Evolutionary conservation across 345 rosid genomes (phyloP), one percentile per base, ranked within the genome.

Genomic region (Carallia brachiata): DNA sequence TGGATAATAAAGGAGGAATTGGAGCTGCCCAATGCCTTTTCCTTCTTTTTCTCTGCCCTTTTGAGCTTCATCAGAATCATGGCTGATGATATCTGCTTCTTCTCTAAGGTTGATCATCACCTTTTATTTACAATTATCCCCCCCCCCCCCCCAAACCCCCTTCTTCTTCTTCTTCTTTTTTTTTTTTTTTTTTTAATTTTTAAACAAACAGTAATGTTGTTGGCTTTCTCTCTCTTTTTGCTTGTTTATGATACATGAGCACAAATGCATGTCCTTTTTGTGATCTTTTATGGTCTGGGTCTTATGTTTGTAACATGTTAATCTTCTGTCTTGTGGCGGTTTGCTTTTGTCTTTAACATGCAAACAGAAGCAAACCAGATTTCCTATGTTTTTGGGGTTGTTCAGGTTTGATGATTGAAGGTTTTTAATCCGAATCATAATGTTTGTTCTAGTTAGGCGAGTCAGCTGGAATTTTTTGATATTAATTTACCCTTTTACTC

Each of bases 41-140:
- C 65, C 69, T 68, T 72, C 61, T 48, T 52, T 62, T 63, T 74
- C 63, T 53, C 55, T 62, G 61, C 52, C 73, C 52, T 65, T 85
- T 77, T 81, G 81, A 88, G 83, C 80, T 88, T 55, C 15, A 69
- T 34, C 67, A 34, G 55, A 69, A 66, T 75, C 28, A 92, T 92
- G 99, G 96, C 89, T 67, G 97, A 86, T 60, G 91, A 90, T 85
- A 84, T 76, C 80, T 81, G 83, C 81, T 81, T 77, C 84, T 85
- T 83, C 86, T 63, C 84, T 58, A 95, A 90, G 97, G 99, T 95
- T 13, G 50, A 44, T 44, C 16, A 44, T 44, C 17, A 15, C 16
- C 16, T 44, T 44, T 56, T 55, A 68, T 19, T 57, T 17, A 12
- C n/a, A 18, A 47, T 63, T 18, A 10, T 58, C 17, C 27, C 36